Percentiles rank a stretch among this genome's conserved stretches.
Evolutionary conservation across 1,284 basidiomycete genomes (phyloP).

Genomic region (Melampsora americana): DNA sequence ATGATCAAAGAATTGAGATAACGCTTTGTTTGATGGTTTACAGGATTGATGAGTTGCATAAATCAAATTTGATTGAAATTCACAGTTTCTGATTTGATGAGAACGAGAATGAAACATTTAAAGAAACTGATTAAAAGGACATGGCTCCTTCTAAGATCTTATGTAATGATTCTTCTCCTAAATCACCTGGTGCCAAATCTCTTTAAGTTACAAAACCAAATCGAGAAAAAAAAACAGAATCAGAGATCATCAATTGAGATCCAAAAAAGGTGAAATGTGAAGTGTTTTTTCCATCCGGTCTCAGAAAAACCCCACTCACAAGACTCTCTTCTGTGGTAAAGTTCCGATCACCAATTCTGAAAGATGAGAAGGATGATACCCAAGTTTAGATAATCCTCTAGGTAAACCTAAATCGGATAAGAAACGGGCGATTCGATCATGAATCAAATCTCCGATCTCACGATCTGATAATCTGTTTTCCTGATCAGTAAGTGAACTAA

Average conservation of each 20-base stretch:
- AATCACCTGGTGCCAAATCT: constrained; percentile 9
- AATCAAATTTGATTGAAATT: no score
- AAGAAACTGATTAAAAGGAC: not conserved
- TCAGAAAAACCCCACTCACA: constrained; percentile 55
- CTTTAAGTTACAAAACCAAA: not conserved
- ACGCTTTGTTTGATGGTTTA: no score
- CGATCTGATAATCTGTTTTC: constrained; percentile 72
- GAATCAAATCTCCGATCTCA: constrained; percentile 75
- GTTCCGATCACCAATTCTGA: constrained; percentile 73
- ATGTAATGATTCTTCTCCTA: not conserved
- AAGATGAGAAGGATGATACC: constrained; percentile 61
- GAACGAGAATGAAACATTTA: not conserved
- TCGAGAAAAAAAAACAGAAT: not conserved
- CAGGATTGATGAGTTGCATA: no score
- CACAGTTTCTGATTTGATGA: no score
- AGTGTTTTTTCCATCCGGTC: no score
- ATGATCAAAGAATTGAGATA: no score
- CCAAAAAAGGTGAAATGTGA: no score
- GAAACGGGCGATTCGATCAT: constrained; percentile 86
- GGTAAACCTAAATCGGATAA: constrained; percentile 81
- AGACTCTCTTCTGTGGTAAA: constrained; percentile 76
- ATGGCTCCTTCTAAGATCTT: not conserved
- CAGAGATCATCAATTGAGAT: not conserved
- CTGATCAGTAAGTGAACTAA: constrained; percentile 65
- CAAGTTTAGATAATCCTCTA: constrained; percentile 78